Evolutionary conservation across 805 yeast species (phyloP), one percentile per base, ranked within the genome.

Genomic region (Cyberlindnera meyerae): DNA sequence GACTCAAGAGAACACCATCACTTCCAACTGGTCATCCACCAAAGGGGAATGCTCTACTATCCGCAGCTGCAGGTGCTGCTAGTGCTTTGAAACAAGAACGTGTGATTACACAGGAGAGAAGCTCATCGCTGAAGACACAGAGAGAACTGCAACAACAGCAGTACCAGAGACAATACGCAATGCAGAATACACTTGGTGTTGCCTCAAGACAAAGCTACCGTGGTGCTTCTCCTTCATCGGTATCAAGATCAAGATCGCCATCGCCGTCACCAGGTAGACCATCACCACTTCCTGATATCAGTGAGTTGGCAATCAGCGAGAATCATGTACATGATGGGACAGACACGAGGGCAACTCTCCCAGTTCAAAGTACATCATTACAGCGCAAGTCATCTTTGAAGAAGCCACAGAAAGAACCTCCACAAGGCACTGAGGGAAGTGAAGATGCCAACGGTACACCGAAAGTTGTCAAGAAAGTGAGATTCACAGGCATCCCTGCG

Each of bases 401-500:
- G 13, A 15, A 27, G 4, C 11, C 29, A 8, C n/a, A n/a, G 16
- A 24, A 7, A n/a, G 11, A 8, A 21, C 11, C 11, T 8, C 24
- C 11, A 21, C 11, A 21, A 11, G 11, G 11, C 11, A 11, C 24
- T 21, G 24, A 21, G 24, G 24, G 24, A 21, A 8, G 8, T 21
- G 24, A 8, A 8, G 8, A 8, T 21, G 11, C 24, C 8, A 21
- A 21, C 11, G 24, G 11, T 21, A 21, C 24, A 8, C 24, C 27
- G 34, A 44, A 42, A 24, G 42, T 39, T 2, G 27, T 51, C 13
- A 54, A 54, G 35, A 49, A 47, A 25, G 59, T 54, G 5, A 36
- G 59, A 6, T 54, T 54, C 33, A 51, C 41, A 13, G 57, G 59
- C 12, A 52, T 54, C 8, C 57, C 57, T 5, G 51, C 35, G n/a